Base-by-base conservation (phyloP, 495 filamentous ascomycete genomes). In the Penicillium riverlandense region DNA sequence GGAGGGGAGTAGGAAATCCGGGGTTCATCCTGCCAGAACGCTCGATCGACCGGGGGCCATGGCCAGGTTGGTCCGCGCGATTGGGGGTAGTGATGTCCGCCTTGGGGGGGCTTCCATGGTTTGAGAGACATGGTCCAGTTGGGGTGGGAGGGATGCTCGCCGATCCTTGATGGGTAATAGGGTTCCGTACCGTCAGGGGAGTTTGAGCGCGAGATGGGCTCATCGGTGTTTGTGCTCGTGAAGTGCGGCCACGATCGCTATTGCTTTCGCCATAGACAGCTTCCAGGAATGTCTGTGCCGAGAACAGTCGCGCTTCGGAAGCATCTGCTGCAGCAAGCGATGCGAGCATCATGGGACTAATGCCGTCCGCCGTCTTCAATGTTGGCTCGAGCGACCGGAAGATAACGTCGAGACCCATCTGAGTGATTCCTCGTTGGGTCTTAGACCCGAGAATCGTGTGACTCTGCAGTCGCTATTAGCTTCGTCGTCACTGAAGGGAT, bases 381-480 rank as follows among this genome's bases (percentile, higher is more conserved):
- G 81, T 82, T 11, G 73, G 65, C 16, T 75, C 76, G 34, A 94
- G 72, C 9, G 85, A 90, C 39, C 81, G 80, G 68, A 91, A 97
- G 35, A 96, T 76, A 14, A 95, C 74, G 53, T 97, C 90, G 15
- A 97, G 82, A 7, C 88, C 78, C 58, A 98, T 83, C 58, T 98
- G 92, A 4, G 86, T 95, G 40, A 98, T 67, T 46, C 92, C 92
- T 40, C 89, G 83, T 61, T 96, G 85, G 11, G 77, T 78, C 50
- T 82, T 84, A 12, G 86, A 90, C 40, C 92, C 92, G 9, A 98
- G 77, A 52, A 97, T 95, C n/a, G 92, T 98, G 59, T 98, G 89
- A 50, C 86, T 90, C 91, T 97, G 53, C 22, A 40, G 5, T n/a
- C 27, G 5, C 47, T 63, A 49, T 56, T 37, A 61, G 54, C 41